Evolutionary conservation across 495 filamentous ascomycete species (phyloP).

Genomic region (Lasiosphaeris hirsuta): DNA sequence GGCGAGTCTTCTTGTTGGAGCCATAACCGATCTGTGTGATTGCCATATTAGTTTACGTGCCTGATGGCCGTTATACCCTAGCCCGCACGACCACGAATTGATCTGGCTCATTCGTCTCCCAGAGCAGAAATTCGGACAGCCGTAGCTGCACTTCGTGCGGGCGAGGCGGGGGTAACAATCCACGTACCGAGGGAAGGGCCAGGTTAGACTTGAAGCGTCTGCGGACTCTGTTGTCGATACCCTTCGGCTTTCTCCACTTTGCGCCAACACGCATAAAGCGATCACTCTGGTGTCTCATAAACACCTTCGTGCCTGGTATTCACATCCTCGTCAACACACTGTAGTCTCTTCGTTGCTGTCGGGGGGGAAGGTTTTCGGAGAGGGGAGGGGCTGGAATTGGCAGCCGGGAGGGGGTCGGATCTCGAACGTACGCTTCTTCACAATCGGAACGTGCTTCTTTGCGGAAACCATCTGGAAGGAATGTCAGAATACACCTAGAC

Average conservation of each 20-base stretch:
- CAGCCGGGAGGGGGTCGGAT: slow-evolving; percentile 10
- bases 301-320: slow-evolving; percentile 72
- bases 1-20: slow-evolving; percentile 96
- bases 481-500: slow-evolving; percentile 30
- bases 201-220: slow-evolving; percentile 91
- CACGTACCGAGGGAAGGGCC: slow-evolving; percentile 95
- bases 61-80: not conserved
- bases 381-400: slow-evolving; percentile 14
- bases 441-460: slow-evolving; percentile 98
- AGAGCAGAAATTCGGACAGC: no score
- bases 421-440: slow-evolving; percentile 91
- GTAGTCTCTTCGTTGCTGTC: slow-evolving; percentile 8
- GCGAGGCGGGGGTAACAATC: not conserved
- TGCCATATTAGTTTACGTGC: slow-evolving; percentile 20
- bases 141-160: not conserved
- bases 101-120: no score
- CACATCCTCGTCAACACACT: slow-evolving; percentile 22
- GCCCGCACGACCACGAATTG: no score
- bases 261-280: slow-evolving; percentile 83
- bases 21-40: slow-evolving; percentile 83
- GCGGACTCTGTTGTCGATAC: slow-evolving; percentile 84
- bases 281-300: slow-evolving; percentile 95
- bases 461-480: slow-evolving; percentile 84
- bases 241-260: slow-evolving; percentile 98
- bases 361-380: slow-evolving; percentile 1